These are phyloP conservation scores for Ophiostoma pallidulum DNA, from an alignment of 2,329 filamentous ascomycete genomes.

Conservation along the genomic window DNA sequence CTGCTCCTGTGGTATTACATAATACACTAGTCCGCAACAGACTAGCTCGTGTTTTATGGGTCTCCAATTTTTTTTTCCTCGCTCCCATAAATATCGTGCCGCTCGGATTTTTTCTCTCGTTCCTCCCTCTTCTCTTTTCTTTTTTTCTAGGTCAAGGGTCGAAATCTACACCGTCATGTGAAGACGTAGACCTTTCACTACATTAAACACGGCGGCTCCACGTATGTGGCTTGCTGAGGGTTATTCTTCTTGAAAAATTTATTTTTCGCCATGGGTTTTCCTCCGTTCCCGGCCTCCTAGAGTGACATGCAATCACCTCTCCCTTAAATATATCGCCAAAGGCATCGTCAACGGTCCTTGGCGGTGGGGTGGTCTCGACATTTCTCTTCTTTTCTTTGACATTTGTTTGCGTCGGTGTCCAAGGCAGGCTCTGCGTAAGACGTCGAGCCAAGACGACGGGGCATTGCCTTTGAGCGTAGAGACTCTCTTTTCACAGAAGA, in stretches of 20 bases:
- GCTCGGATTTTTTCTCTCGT: conserved; percentile 10
- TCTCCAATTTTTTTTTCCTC: background rate
- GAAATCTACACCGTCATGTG: conserved; percentile 41
- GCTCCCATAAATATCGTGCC: conserved; percentile 3
- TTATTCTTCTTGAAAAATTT: conserved; percentile 23
- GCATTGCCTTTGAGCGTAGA: too few relatives aligned
- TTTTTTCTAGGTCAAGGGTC: conserved; percentile 29
- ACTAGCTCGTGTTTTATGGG: background rate
- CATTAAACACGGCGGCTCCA: conserved; percentile 37
- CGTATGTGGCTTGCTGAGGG: conserved; percentile 46
- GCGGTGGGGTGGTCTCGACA: conserved; percentile 46
- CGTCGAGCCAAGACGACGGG: too few relatives aligned
- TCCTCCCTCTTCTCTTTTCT: conserved; percentile 24
- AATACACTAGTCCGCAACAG: background rate
- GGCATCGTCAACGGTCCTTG: conserved; percentile 34
- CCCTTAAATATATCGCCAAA: conserved; percentile 36
- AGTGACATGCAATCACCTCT: conserved; percentile 37
- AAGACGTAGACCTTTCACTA: conserved; percentile 30
- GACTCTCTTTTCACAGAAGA: too few relatives aligned
- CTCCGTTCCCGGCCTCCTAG: conserved; percentile 47
- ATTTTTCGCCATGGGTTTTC: conserved; percentile 37
- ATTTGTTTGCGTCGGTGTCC: background rate
- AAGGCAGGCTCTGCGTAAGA: too few relatives aligned
- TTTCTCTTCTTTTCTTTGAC: conserved; percentile 10
- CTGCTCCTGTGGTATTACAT: background rate